Base-by-base conservation (phyloP, 768 basidiomycete genomes). In the Boletus patriciae region DNA sequence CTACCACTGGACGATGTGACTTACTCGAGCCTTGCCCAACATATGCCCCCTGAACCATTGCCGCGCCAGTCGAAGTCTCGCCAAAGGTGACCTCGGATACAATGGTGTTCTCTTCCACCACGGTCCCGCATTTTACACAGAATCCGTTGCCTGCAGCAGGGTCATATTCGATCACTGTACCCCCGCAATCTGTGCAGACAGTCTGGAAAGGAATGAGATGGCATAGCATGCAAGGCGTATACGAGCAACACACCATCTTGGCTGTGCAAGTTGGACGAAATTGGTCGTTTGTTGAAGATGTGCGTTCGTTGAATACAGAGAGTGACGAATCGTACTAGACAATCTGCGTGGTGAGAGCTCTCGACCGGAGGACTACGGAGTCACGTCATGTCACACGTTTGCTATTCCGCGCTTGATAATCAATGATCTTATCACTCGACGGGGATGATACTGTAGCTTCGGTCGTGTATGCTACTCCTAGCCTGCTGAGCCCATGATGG, bases 71-170 rank as follows among this genome's bases (percentile, higher is more conserved):
- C 12, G 88, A 83, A 5, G 90, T 90, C 78, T 99, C 97, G n/a
- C 94, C 93, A 63, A 99, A 99, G 1, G 87, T 85, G 53, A 99
- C 84, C 70, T 99, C 97, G 60, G 88, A 90, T 11, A 98, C 92
- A 57, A 98, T 94, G 3, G 88, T 85, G 66, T 93, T 94, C 73
- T 97, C 92, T 74, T 96, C 93, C 11, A 96, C 79, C 18, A 98
- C 94, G 8, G 87, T 90, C 45, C 92, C 93, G 64, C 95, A 98
- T 62, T 82, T 77, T 1, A 88, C 82, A 63, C 93, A 95, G 68
- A 92, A 90, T 6, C 89, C 90, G 61, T 90, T 90, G 10, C 92
- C 92, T 6, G 90, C 89, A 13, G 90, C 85, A 33, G 85, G 76
- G 71, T 92, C 89, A 69, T 92, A 92, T 68, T 92, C 90, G 60